These are phyloP conservation scores for Rhazya stricta DNA, from an alignment of 257 asterid species.

Conservation along the genomic window DNA sequence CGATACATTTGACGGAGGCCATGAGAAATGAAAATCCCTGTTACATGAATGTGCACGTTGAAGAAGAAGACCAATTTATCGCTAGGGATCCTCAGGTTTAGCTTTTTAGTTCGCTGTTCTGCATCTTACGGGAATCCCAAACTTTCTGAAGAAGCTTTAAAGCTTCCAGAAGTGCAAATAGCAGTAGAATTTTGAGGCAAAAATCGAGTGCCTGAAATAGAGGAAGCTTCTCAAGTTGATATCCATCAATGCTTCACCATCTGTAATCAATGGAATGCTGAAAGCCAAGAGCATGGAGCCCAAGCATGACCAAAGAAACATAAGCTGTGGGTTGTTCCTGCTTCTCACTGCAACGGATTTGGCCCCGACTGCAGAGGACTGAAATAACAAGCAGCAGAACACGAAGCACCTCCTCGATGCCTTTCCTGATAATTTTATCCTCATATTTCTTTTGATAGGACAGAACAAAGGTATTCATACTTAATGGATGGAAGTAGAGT, in stretches of 20 bases:
- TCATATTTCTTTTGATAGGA: not conserved
- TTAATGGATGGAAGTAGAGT: constrained; percentile 8
- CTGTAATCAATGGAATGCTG: constrained; percentile 6
- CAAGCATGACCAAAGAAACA: constrained; percentile 20
- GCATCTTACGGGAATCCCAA: not conserved
- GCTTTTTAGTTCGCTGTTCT: not conserved
- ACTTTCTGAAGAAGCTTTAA: constrained; percentile 1
- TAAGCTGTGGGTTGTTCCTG: not conserved
- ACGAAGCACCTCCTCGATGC: constrained; percentile 10
- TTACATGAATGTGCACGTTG: constrained; percentile 2
- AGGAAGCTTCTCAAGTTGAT: not conserved
- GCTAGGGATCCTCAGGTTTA: constrained; percentile 7
- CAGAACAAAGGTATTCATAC: not conserved
- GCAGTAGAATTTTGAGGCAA: constrained; percentile 9
- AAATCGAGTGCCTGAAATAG: not conserved
- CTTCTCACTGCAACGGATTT: not conserved
- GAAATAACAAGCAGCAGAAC: constrained; percentile 6
- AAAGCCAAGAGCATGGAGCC: constrained; percentile 11
- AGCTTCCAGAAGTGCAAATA: constrained; percentile 11
- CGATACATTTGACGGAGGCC: not conserved
- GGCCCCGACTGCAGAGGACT: constrained; percentile 13
- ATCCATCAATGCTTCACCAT: not conserved
- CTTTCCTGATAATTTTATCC: constrained; percentile 7
- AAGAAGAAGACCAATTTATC: constrained; percentile 13
- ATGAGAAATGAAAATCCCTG: constrained; percentile 6